Evolutionary conservation across 2,329 filamentous ascomycete species (phyloP).

Genomic region (Pseudocercospora musae): DNA sequence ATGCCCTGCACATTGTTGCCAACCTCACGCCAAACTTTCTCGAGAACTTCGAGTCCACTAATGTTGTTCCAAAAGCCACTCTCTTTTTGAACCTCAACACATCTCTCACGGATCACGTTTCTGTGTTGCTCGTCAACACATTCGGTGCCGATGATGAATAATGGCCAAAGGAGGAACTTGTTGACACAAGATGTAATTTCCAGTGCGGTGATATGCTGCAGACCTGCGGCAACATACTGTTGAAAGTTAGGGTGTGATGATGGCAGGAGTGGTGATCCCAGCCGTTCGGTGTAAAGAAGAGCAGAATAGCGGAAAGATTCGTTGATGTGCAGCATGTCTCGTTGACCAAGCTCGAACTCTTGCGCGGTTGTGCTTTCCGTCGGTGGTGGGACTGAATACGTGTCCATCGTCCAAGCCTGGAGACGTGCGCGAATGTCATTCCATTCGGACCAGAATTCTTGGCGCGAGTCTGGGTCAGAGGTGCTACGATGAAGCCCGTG

Average conservation of each 20-base stretch:
- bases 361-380: constrained; percentile 21
- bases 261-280: constrained; percentile 72
- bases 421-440: constrained; percentile 72
- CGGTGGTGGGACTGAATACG: constrained; percentile 30
- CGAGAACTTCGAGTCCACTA: constrained; percentile 77
- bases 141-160: constrained; percentile 87
- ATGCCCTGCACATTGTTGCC: constrained; percentile 24
- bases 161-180: constrained; percentile 89
- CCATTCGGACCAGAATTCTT: constrained; percentile 81
- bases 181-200: constrained; percentile 69
- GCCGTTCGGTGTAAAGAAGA: constrained; percentile 82
- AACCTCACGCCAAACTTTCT: constrained; percentile 68
- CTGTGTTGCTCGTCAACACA: constrained; percentile 79
- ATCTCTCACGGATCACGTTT: constrained; percentile 73
- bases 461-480: constrained; percentile 51
- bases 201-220: constrained; percentile 79
- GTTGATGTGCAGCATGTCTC: constrained; percentile 76
- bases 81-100: constrained; percentile 79
- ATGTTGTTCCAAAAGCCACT: constrained; percentile 94
- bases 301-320: constrained; percentile 89
- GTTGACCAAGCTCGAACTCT: constrained; percentile 45
- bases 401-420: constrained; percentile 75
- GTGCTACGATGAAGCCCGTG: constrained; percentile 14
- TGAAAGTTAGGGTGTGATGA: constrained; percentile 76
- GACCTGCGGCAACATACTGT: constrained; percentile 73